Evolutionary conservation across 2,329 filamentous ascomycete genomes (phyloP), one percentile per base, ranked within the genome.

Genomic region (Rachicladosporium sp.): DNA sequence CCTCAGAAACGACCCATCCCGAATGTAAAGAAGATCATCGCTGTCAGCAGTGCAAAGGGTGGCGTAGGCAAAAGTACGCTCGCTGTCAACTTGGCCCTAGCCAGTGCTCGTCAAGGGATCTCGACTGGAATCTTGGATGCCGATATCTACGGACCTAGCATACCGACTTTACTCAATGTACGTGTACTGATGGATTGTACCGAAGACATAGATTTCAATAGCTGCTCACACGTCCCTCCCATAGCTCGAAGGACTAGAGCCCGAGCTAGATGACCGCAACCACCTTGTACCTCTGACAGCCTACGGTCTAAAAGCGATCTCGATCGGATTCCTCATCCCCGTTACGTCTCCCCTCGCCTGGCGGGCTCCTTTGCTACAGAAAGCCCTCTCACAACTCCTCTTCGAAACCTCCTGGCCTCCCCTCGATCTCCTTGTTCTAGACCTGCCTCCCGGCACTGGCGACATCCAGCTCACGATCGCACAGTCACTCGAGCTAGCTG

Each of bases 41-140:
- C 88, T n/a, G 85, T 98, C 10, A 94, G 87, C 3, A 96, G 88
- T 1, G 91, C 91, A 10, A 98, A 98, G 58, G 91, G 91, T 2
- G 91, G 91, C n/a, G 91, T 98, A 1, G 91, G 91, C 1, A 98
- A 98, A 59, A 94, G 86, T 50, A 98, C 91, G 6, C 78, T 96
- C 33, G 80, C 89, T 43, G 82, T 84, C 84, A 98, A 98, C 53
- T 70, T 98, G 15, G 84, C 91, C 0, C 70, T 98, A 0, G 78
- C 88, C 4, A 85, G 94, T 56, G 87, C 89, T 2, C 77, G 82
- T 32, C 76, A 78, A 41, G 89, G 89, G 10, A 76, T 88, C 47
- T 76, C 84, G 40, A 76, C 82, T 3, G 91, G 91, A 2, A 88
- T 98, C 44, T 70, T 98, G 11, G 91, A 98, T 58, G 87, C 88